Base-by-base conservation (phyloP, 164 flowering plant genomes). In the Kingdonia uniflora region DNA sequence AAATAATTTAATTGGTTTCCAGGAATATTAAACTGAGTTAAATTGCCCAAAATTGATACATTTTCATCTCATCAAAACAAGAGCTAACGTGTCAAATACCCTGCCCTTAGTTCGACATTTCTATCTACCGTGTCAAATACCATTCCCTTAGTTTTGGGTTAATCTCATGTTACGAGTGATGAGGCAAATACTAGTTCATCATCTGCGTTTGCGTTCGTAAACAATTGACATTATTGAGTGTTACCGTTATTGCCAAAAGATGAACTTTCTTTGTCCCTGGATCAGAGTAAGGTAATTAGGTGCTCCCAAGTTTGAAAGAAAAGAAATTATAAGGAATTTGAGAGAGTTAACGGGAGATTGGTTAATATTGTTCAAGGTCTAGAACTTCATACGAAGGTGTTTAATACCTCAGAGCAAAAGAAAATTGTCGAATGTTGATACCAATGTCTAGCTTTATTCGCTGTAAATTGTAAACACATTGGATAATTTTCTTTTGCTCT, bases 401-500 rank as follows among this genome's bases (percentile, higher is more conserved):
- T 80, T 21, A 65, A 58, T 52, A 61, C 61, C 0, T 62, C 46
- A 43, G 85, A 80, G 69, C 85, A 80, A 49, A 71, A 66, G 60
- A 63, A 57, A 37, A 73, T 80, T 54, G 80, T 77, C 14, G 68
- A 70, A 33, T 65, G 25, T 29, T n/a, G n/a, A n/a, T n/a, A n/a
- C n/a, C n/a, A n/a, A n/a, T n/a, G n/a, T n/a, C n/a, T n/a, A n/a
- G n/a, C n/a, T n/a, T n/a, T n/a, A 59, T 55, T 1, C 46, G 59
- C 56, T 75, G 80, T 5, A 73, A 61, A 8, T 39, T 11, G 26
- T 66, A 64, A 10, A 77, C 72, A 29, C 25, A 65, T 33, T 70
- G 66, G 14, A 77, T 78, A 54, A 80, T 73, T 37, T 57, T 63
- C 60, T 66, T 71, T 49, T 80, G 85, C 69, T 80, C 85, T 43